These are phyloP conservation scores for Danielia oregonensis DNA, from an alignment of 805 yeast species.

Conservation along the genomic window DNA sequence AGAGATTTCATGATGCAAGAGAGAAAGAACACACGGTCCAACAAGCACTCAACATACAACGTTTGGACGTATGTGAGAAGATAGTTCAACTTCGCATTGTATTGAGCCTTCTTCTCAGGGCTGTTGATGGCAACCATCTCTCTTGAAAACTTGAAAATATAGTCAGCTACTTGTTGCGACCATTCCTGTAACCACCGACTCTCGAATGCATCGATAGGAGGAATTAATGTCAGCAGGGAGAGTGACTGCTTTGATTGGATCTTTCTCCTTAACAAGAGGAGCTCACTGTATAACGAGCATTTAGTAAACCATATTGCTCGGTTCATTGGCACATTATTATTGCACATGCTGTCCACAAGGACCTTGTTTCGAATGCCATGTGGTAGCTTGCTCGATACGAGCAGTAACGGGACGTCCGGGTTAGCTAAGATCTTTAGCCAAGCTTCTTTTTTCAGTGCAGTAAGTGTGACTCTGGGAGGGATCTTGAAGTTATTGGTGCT, in stretches of 20 bases:
- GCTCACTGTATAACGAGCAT: slow-evolving; percentile 70
- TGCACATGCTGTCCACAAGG: slow-evolving; percentile 68
- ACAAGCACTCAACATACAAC: slow-evolving; percentile 62
- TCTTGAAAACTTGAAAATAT: slow-evolving; percentile 47
- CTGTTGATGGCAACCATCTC: slow-evolving; percentile 27
- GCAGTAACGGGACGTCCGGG: slow-evolving; percentile 58
- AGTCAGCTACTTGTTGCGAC: slow-evolving; percentile 79
- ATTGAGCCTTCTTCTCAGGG: slow-evolving; percentile 29
- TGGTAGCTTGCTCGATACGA: slow-evolving; percentile 76
- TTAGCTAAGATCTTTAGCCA: slow-evolving; percentile 85
- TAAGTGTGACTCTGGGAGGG: slow-evolving; percentile 86
- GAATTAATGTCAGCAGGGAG: slow-evolving; percentile 1
- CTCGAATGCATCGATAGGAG: slow-evolving; percentile 36
- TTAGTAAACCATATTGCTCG: slow-evolving; percentile 90
- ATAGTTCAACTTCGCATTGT: slow-evolving; percentile 56
- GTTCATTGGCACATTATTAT: slow-evolving; percentile 64
- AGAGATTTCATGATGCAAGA: slow-evolving; percentile 60
- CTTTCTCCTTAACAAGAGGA: slow-evolving; percentile 30
- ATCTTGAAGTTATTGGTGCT: slow-evolving; percentile 54
- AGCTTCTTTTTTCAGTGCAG: slow-evolving; percentile 77
- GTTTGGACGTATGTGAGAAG: slow-evolving; percentile 57
- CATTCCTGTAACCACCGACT: slow-evolving; percentile 77
- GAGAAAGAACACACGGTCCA: slow-evolving; percentile 61
- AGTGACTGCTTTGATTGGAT: slow-evolving; percentile 18
- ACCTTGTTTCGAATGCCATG: slow-evolving; percentile 80